Percentiles rank a stretch among this genome's conserved stretches.
Conservation (phyloP, 2,329 filamentous ascomycete genomes). For the Cyphellophora attinorum region DNA sequence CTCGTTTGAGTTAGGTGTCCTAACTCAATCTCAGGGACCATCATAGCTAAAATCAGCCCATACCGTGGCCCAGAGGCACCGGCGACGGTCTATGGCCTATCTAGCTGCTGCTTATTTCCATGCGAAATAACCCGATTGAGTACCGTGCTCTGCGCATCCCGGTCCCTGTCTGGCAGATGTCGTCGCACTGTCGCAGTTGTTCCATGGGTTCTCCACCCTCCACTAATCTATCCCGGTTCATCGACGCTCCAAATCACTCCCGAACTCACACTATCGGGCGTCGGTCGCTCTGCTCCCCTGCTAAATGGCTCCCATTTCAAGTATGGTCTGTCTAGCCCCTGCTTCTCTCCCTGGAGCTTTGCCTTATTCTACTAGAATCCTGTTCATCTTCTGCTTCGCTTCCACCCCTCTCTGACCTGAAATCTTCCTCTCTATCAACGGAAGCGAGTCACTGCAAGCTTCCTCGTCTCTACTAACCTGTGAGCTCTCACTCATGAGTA, state of each 20-base stretch:
- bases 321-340: not conserved
- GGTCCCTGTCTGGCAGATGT: too few species aligned
- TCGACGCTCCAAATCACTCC: too few species aligned
- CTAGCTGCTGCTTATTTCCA: not conserved
- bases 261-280: not conserved
- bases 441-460: too few species aligned
- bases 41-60: not conserved
- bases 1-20: not conserved
- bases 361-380: not conserved
- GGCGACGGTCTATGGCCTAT: not conserved
- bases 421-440: not conserved
- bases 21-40: not conserved
- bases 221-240: too few species aligned
- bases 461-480: too few species aligned
- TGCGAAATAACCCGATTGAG: not conserved
- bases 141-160: too few species aligned
- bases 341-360: not conserved
- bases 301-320: not conserved
- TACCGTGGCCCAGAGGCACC: not conserved
- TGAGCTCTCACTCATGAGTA: too few species aligned
- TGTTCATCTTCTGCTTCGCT: not conserved
- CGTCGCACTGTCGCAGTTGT: too few species aligned
- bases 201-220: too few species aligned
- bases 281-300: not conserved
- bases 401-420: slow-evolving; percentile 1